Evolutionary conservation across 345 rosid genomes (phyloP).

Genomic region (Dipteronia dyeriana): DNA sequence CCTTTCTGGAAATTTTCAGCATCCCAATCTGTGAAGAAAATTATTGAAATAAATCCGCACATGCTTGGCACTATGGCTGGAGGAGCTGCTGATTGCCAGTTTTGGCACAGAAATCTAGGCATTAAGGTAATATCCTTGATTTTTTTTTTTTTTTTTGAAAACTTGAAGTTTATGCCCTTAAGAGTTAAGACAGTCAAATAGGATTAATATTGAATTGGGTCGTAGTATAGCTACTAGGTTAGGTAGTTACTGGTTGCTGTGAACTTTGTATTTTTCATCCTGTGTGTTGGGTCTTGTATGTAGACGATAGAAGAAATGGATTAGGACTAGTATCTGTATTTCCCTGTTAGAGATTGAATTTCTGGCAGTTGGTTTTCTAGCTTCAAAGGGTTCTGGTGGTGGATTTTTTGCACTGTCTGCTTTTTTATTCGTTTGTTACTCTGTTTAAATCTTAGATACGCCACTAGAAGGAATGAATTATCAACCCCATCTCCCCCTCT

Average conservation of each 20-base stretch:
- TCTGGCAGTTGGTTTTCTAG: no score
- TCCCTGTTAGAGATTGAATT: no score
- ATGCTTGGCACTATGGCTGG: constrained; percentile 99
- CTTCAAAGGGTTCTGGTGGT: no score
- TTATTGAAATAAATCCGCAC: constrained; percentile 91
- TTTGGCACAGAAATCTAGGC: constrained; percentile 95
- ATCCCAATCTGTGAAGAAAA: constrained; percentile 88
- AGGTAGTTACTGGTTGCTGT: not conserved
- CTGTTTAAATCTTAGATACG: no score
- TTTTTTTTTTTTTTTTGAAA: not conserved
- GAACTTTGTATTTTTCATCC: not conserved
- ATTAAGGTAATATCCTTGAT: constrained; percentile 56
- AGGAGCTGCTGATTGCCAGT: constrained; percentile 97
- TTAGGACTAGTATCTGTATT: no score
- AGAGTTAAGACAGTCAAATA: not conserved
- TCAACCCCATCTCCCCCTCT: no score
- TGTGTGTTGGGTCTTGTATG: not conserved
- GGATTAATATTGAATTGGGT: not conserved
- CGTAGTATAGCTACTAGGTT: not conserved
- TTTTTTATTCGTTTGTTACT: no score
- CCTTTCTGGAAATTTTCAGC: constrained; percentile 41
- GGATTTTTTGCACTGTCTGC: no score
- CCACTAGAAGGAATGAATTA: no score
- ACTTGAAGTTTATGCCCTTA: not conserved
- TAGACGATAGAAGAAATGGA: not conserved